Evolutionary conservation across 371 early-diverging fungal genomes (phyloP), one percentile per base, ranked within the genome.

Genomic region (Rhizomucor pusillus): DNA sequence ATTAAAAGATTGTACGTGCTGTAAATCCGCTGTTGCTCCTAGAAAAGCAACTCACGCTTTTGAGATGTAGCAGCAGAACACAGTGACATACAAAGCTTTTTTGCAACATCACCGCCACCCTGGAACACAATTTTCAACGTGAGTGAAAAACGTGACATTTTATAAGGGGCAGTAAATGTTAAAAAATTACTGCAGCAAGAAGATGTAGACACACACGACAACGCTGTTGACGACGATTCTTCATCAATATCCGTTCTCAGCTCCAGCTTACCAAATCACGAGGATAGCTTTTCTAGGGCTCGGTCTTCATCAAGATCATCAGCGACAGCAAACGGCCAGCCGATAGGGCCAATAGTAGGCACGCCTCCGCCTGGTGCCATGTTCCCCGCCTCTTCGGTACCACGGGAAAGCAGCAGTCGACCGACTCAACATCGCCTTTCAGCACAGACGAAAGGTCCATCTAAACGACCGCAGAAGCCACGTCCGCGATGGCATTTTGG

Each of bases 401-500:
- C 59, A 29, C 47, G 54, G 19, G 44, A 54, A 23, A 47, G 22
- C 18, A 47, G 22, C 18, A 22, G 44, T n/a, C 46, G 54, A 51
- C 52, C 47, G 11, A 20, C 43, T 11, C 52, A 59, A 6, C 56
- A 68, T 24, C 68, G 70, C 16, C 45, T 70, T 43, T 66, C 69
- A 33, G 63, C 60, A 50, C 59, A 51, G 23, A 33, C 25, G 33
- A 35, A 25, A 35, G 24, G 13, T 52, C 20, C 49, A 37, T 43
- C 51, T 43, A 69, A 35, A 55, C 59, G 33, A 50, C 71, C 39
- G 49, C 29, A 62, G 33, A 83, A 75, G 36, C 57, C 76, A 6
- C 63, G 80, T 43, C 71, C 82, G 3, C 78, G 87, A 63, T 97
- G 98, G 98, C 97, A 98, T 72, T 95, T 95, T 75, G 98, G 98